A percentile compares a stretch with the other conserved stretches of the same genome.
Evolutionary conservation across 176 grass and related monocot genomes (phyloP).

Genomic region (Triticum dicoccoides): DNA sequence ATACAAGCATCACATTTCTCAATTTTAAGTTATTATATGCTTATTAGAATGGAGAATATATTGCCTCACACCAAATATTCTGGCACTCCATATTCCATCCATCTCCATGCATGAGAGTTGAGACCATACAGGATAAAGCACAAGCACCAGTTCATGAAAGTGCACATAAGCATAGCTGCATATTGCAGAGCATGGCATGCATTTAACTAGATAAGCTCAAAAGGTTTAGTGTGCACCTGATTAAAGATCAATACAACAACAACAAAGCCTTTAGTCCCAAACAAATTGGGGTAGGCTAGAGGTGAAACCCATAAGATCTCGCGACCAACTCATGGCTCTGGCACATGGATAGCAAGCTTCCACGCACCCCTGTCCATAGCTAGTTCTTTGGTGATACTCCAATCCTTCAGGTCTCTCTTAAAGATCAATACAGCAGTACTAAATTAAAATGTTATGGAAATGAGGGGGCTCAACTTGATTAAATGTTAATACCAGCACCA

Average conservation of each 20-base stretch:
- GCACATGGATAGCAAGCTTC: no score
- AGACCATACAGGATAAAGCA: background rate
- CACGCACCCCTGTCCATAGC: no score
- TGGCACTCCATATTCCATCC: background rate
- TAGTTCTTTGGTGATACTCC: no score
- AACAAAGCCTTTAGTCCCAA: no score
- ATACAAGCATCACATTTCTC: background rate
- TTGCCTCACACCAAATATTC: background rate
- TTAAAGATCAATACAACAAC: background rate
- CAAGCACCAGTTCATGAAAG: background rate
- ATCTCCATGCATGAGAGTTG: background rate
- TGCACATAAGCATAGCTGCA: background rate
- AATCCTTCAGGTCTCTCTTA: background rate
- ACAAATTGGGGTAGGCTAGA: no score
- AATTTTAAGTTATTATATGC: background rate
- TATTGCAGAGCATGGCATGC: background rate
- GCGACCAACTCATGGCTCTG: no score
- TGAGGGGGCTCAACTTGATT: background rate
- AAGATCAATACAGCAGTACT: background rate
- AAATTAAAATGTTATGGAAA: background rate
- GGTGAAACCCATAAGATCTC: no score
- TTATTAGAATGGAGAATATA: background rate
- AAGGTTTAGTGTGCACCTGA: background rate
- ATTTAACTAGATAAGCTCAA: background rate
- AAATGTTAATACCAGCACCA: background rate